phyloP scores from a whole-genome alignment of 129 eudicot species.

The Tagetes patula region DNA sequence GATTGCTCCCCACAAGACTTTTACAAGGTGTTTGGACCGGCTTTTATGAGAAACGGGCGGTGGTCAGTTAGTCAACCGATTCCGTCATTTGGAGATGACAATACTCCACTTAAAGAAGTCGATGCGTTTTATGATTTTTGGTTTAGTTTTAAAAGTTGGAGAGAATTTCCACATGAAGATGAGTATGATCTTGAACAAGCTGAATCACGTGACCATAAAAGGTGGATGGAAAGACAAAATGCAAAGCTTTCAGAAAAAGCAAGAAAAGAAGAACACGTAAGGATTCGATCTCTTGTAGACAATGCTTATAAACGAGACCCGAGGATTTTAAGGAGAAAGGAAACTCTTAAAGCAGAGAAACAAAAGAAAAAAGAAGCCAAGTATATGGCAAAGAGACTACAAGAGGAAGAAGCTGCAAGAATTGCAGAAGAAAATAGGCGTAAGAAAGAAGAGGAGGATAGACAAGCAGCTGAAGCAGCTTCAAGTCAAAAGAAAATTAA shows the following conservation, averaged over 20 bases:
- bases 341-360: constrained; percentile 72
- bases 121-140: constrained; percentile 83
- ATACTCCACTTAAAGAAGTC: constrained; percentile 57
- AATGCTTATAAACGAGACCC: constrained; percentile 92
- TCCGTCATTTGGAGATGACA: constrained; percentile 79
- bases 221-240: constrained; percentile 99
- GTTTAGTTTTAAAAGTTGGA: constrained; percentile 53
- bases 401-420: constrained; percentile 90
- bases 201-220: constrained; percentile 92
- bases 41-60: constrained; percentile 91
- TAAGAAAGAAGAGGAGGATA: constrained; percentile 75
- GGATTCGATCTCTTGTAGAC: constrained; percentile 79
- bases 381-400: constrained; percentile 59
- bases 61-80: constrained; percentile 85
- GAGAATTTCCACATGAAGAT: constrained; percentile 73
- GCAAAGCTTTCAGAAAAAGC: constrained; percentile 88
- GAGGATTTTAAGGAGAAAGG: constrained; percentile 65
- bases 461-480: constrained; percentile 79
- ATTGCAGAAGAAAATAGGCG: constrained; percentile 65
- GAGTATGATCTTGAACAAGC: constrained; percentile 97
- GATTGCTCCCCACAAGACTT: constrained; percentile 92
- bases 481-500: constrained; percentile 64
- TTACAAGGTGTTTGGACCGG: constrained; percentile 87
- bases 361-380: constrained; percentile 83
- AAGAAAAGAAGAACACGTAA: constrained; percentile 72